Base-by-base conservation (phyloP, 805 yeast species). In the Blastobotrys attinorum region DNA sequence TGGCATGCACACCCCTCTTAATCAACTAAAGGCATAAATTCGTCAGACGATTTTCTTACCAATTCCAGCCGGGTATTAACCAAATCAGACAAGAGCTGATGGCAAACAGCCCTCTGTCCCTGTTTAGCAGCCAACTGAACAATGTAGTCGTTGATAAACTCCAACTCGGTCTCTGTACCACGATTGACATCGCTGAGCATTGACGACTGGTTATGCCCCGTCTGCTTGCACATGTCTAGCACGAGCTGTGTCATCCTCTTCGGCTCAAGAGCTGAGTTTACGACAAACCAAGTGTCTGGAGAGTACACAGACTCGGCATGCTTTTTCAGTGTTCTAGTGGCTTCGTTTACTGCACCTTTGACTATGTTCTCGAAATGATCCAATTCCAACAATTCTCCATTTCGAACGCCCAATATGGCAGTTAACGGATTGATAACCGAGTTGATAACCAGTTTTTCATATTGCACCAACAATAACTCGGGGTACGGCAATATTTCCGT, bases 391-490 rank as follows among this genome's bases (percentile, higher is more conserved):
- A 90, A 64, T 41, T 82, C 85, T 27, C 94, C 95, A 56, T 92
- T 92, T 31, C 71, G 58, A 57, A 92, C 83, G 59, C 85, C 83
- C 21, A 84, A 63, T 18, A 87, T 65, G 0, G 96, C 82, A 0
- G 96, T 83, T 22, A 83, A 65, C 0, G 96, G 83, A 56, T 92
- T 90, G 51, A 90, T 79, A 56, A 92, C 84, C 1, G 85, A 73
- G 57, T 92, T 92, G 17, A 83, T 79, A 37, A 83, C 69, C 45
- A 90, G 73, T 60, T 90, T 92, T 53, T 79, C 81, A 51, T 80
- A 66, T 62, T 86, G 95, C 1, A 78, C 73, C 22, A 76, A 52
- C 29, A 79, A 60, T 45, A 78, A 60, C 32, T 72, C 76, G 20
- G 70, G 70, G 37, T 71, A 66, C 1, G 53, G 45, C 27, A 64